Conservation (phyloP, 1,139 yeast species). For the Geotrichum aggregatum region DNA sequence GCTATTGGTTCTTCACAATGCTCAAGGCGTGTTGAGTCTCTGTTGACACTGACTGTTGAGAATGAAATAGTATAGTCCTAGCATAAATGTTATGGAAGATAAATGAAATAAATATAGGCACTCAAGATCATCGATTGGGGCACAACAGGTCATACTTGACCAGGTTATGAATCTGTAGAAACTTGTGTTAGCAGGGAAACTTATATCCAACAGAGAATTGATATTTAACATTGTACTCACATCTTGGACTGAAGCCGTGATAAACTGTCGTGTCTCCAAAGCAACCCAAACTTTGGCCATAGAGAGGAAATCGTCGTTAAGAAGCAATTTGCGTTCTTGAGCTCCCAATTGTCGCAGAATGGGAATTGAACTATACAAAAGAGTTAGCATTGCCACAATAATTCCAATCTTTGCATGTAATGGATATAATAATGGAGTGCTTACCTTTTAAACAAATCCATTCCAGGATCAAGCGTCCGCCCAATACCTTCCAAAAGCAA, state of each 20-base stretch:
- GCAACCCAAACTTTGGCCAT: constrained; percentile 93
- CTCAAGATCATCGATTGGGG: constrained; percentile 52
- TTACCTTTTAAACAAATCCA: constrained; percentile 89
- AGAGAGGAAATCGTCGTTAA: constrained; percentile 58
- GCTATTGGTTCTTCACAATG: too few species aligned
- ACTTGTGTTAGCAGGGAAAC: constrained; percentile 23
- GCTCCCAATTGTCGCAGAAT: constrained; percentile 79
- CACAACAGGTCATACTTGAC: constrained; percentile 59
- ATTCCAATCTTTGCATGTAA: too few species aligned
- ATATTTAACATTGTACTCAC: constrained; percentile 9
- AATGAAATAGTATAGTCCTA: too few species aligned
- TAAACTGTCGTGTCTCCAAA: constrained; percentile 80
- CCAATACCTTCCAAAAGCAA: constrained; percentile 90
- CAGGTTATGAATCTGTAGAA: constrained; percentile 48
- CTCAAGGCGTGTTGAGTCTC: too few species aligned
- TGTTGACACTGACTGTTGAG: too few species aligned
- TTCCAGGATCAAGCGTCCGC: constrained; percentile 83
- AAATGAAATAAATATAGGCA: background rate
- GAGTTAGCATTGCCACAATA: constrained; percentile 24
- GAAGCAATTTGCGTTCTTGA: constrained; percentile 48
- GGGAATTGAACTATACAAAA: constrained; percentile 64
- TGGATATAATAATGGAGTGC: too few species aligned
- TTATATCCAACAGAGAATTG: background rate
- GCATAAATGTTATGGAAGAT: too few species aligned
- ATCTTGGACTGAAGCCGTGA: constrained; percentile 80